These are phyloP conservation scores for Nymphaea thermarum DNA, from an alignment of 164 flowering plant genomes.

Conservation along the genomic window DNA sequence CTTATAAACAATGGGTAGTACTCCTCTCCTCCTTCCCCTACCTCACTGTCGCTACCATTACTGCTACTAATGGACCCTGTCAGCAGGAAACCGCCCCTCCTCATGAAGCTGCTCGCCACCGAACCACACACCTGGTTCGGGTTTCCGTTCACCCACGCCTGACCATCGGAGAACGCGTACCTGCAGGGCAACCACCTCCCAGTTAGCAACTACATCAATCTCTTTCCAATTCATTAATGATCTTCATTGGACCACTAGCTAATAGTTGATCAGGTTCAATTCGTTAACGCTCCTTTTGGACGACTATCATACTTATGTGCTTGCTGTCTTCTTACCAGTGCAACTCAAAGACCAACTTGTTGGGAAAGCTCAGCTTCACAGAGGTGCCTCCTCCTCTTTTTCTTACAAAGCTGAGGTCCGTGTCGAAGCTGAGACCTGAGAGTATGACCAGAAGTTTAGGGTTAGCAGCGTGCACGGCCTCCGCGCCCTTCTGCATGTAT, in stretches of 20 bases:
- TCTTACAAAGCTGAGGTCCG: constrained; percentile 41
- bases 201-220: too few relatives aligned
- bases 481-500: constrained; percentile 84
- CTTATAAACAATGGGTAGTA: constrained; percentile 71
- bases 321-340: constrained; percentile 28
- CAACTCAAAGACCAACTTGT: constrained; percentile 55
- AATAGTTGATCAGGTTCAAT: too few relatives aligned
- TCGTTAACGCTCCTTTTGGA: too few relatives aligned
- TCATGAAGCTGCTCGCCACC: constrained; percentile 26
- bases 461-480: constrained; percentile 76
- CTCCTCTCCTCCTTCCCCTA: constrained; percentile 10
- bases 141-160: constrained; percentile 44
- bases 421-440: constrained; percentile 59
- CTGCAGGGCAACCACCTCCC: too few relatives aligned
- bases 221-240: too few relatives aligned
- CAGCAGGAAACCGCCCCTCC: constrained; percentile 34
- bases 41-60: too few relatives aligned
- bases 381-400: constrained; percentile 10
- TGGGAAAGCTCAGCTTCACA: constrained; percentile 34
- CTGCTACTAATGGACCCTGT: too few relatives aligned
- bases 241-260: too few relatives aligned
- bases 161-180: constrained; percentile 49
- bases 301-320: too few relatives aligned
- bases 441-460: constrained; percentile 62
- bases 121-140: constrained; percentile 59